These are phyloP conservation scores for Hanseniaspora thailandica DNA, from an alignment of 805 yeast species.

Conservation along the genomic window DNA sequence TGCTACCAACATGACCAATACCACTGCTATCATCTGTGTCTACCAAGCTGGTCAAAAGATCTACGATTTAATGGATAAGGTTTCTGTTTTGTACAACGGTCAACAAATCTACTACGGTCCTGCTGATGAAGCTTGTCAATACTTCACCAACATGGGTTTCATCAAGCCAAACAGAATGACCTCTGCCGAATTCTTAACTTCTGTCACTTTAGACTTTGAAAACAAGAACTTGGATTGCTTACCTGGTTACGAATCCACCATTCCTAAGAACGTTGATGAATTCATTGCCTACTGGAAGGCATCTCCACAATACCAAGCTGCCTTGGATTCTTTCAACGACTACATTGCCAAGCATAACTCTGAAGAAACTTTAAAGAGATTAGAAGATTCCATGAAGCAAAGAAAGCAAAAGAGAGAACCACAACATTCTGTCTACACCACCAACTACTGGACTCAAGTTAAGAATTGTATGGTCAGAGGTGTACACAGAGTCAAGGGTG, in stretches of 20 bases:
- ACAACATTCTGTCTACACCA: constrained; percentile 32
- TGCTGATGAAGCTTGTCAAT: constrained; percentile 41
- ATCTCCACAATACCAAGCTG: constrained; percentile 41
- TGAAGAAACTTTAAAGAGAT: constrained; percentile 31
- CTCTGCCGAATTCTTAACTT: constrained; percentile 57
- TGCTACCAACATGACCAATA: constrained; percentile 43
- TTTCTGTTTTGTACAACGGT: constrained; percentile 49
- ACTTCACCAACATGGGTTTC: constrained; percentile 51
- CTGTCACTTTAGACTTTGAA: constrained; percentile 52
- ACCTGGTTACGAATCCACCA: constrained; percentile 40
- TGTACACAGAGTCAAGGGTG: constrained; percentile 43
- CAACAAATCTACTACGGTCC: constrained; percentile 52
- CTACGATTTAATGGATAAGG: constrained; percentile 49
- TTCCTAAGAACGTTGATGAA: constrained; percentile 48
- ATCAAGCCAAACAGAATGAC: constrained; percentile 52
- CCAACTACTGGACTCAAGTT: constrained; percentile 40
- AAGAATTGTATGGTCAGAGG: constrained; percentile 44
- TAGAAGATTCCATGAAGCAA: constrained; percentile 33
- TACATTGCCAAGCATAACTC: constrained; percentile 34
- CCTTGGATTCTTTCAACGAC: constrained; percentile 31
- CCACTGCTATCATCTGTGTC: constrained; percentile 50
- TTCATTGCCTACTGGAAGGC: constrained; percentile 48
- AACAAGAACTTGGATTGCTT: constrained; percentile 38
- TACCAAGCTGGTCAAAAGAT: constrained; percentile 60
- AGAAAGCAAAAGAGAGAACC: constrained; percentile 34